Evolutionary conservation across 495 filamentous ascomycete genomes (phyloP), one percentile per base, ranked within the genome.

Genomic region (Hypoxylon cercidicola): DNA sequence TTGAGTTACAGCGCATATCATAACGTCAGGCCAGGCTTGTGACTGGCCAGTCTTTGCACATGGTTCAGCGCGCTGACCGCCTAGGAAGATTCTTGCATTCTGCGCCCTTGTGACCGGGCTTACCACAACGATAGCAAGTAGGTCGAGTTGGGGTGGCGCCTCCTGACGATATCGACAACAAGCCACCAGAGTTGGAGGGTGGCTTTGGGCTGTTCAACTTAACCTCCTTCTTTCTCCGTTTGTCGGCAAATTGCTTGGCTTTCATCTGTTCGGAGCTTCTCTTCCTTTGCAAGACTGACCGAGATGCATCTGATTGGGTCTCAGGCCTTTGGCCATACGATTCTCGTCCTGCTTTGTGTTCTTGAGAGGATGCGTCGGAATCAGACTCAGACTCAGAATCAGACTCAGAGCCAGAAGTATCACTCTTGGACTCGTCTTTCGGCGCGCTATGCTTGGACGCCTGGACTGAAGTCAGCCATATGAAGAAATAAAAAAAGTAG

Each of bases 181-280:
- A 49, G 46, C 69, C 64, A 49, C 75, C 75, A 20, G 70, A 75
- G 21, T 62, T 71, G 30, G 85, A 85, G 35, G 88, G 78, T 12
- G 82, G 78, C 20, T 72, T 83, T 45, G 84, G 69, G 15, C 72
- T 72, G 56, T 87, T 85, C 54, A 89, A 70, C 47, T 85, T 87
- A 41, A 88, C 72, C 46, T 87, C 84, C 69, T 86, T 85, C 64
- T 81, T 84, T 69, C 81, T 79, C 4, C 84, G 74, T 60, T 81
- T 77, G 28, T 80, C 79, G 12, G 82, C 83, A 28, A 86, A 70
- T 60, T 80, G 59, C 47, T 75, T 72, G 10, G 77, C 72, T 63
- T 80, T 80, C 32, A 52, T 68, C 34, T 74, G 72, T 56, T 82
- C 79, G 37, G 76, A 74, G 20, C 68, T 75, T 64, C 68, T 66